Base-by-base conservation (phyloP, 2,329 filamentous ascomycete genomes). In the Colletotrichum lini region DNA sequence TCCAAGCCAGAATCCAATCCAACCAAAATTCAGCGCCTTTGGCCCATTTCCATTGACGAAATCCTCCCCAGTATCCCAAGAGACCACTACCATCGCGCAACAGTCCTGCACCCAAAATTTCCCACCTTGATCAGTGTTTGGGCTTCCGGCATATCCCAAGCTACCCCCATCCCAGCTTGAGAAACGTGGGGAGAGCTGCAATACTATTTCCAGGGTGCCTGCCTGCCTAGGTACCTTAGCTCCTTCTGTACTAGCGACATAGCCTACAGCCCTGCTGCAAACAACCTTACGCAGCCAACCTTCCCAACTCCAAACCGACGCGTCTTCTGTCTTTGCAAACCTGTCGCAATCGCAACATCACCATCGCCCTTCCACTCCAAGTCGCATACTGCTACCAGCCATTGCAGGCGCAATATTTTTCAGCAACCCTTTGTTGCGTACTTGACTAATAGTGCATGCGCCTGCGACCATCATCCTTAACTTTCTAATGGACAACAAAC, bases 401-500 rank as follows among this genome's bases (percentile, higher is more conserved):
- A 72, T 69, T 65, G 58, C 69, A 40, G 56, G n/a, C 49, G 57
- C 65, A 42, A 26, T 53, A 45, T 30, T 18, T 15, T 15, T 16
- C 45, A 35, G 38, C 26, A 56, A 13, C 61, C 23, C 42, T 61
- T 59, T 72, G 26, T 44, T 23, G 57, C 61, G 61, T 26, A 26
- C 45, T 21, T 7, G 26, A 21, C 10, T 26, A n/a, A 53, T 4
- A 59, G 70, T 62, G 60, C 73, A 72, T 53, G 59, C 50, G 23
- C 47, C 40, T 52, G 72, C 70, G 66, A 70, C 59, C 49, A 52
- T 23, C 26, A 44, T 38, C 40, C 56, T 54, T 26, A 6, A 15
- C 26, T 71, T 68, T 70, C 65, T 42, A 30, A 90, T 90, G 88
- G 88, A 90, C 74, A 83, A 82, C 78, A 90, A 90, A 81, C 86